Base-by-base conservation (phyloP, 441 rosid species). In the Flueggea neowawraea region DNA sequence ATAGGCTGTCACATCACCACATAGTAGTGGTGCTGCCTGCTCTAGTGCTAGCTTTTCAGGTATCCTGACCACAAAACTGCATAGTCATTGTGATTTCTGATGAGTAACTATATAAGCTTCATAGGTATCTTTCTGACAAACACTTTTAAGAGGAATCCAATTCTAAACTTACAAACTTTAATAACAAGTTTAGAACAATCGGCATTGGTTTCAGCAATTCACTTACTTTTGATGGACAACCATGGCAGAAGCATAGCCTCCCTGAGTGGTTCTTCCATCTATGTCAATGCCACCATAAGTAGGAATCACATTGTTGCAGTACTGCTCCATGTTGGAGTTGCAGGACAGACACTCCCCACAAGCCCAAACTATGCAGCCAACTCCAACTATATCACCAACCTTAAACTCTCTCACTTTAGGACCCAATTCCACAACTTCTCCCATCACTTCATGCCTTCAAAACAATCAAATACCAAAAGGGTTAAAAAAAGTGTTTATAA, bases 1-100 rank as follows among this genome's bases (percentile, higher is more conserved):
- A n/a, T 84, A 80, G 12, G 80, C 78, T 0, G 81, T 82, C 62
- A 80, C 82, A 14, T 84, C 75, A 0, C 79, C 85, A 6, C 84
- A 76, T 10, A 82, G 65, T 14, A 78, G 62, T 0, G 82, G 82
- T 0, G 85, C 83, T n/a, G 75, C 82, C 71, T 82, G 83, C 62
- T 80, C 83, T 4, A 62, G 61, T 3, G 64, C 70, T 41, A 82
- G 66, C 63, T 71, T 73, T 31, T 78, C 71, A 1, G 79, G 83
- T 49, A 80, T 74, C 17, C 73, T 73, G 15, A 78, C 76, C 54
- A 74, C 75, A 72, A 78, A 84, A 64, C 82, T 82, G 68, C 49
- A 52, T n/a, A n/a, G 5, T 12, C 50, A 47, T 47, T 12, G 4
- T 14, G 9, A 4, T 36, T 5, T 47, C 50, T 47, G 50, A 47